Evolutionary conservation across 257 asterid genomes (phyloP).

Genomic region (Asclepias syriaca): DNA sequence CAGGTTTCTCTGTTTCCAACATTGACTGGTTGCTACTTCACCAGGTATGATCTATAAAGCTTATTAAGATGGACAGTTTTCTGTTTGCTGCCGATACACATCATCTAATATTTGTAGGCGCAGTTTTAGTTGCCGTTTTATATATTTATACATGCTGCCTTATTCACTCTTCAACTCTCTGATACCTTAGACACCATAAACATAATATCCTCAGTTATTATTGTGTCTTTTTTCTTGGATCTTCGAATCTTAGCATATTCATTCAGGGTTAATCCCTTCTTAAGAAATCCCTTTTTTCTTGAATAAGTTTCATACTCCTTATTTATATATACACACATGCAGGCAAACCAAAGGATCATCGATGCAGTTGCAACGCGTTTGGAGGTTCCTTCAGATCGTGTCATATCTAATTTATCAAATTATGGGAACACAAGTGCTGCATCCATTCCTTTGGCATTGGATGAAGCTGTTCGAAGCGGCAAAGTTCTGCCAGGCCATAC

Average conservation of each 20-base stretch:
- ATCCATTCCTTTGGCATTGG: slow-evolving; percentile 89
- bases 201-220: neutral
- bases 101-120: neutral
- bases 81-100: neutral
- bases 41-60: slow-evolving; percentile 52
- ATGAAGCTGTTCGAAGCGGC: slow-evolving; percentile 86
- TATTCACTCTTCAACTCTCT: neutral
- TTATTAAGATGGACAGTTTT: neutral
- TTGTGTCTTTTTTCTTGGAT: neutral
- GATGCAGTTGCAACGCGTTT: slow-evolving; percentile 86
- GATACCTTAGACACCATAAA: neutral
- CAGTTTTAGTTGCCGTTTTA: neutral
- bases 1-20: slow-evolving; percentile 66
- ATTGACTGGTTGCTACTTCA: slow-evolving; percentile 94
- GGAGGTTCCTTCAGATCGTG: slow-evolving; percentile 63
- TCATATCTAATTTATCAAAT: slow-evolving; percentile 81
- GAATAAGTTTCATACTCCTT: neutral
- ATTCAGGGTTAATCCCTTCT: neutral
- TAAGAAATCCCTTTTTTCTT: neutral
- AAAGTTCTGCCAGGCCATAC: slow-evolving; percentile 70
- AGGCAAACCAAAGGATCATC: slow-evolving; percentile 90
- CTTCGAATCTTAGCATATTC: neutral
- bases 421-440: slow-evolving; percentile 95
- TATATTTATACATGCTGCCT: neutral
- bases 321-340: slow-evolving; percentile 7